These are phyloP conservation scores for Trichopus zeylanicus DNA, from an alignment of 116 monocot species.

Conservation along the genomic window DNA sequence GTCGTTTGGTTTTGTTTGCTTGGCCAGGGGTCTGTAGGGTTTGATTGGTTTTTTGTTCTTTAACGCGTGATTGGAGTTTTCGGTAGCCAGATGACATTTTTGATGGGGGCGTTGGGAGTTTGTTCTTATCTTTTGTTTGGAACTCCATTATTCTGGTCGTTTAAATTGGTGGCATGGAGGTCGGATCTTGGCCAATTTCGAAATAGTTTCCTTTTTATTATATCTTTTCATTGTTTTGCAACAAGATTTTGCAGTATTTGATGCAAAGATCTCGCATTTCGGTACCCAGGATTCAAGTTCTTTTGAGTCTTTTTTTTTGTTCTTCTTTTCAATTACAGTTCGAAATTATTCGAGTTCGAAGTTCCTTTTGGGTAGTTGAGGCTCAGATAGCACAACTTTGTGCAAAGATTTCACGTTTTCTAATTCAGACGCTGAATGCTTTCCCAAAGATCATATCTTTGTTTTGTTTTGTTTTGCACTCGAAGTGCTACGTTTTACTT, in stretches of 20 bases:
- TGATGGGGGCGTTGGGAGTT: neutral
- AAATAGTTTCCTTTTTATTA: too few species aligned
- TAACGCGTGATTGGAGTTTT: neutral
- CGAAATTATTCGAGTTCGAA: too few species aligned
- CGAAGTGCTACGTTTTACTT: neutral
- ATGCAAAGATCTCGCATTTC: neutral
- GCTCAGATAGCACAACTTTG: too few species aligned
- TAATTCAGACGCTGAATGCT: too few species aligned
- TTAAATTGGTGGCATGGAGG: neutral
- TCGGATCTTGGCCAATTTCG: too few species aligned
- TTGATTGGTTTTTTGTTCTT: neutral
- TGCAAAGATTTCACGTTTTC: too few species aligned
- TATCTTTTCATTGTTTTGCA: too few species aligned
- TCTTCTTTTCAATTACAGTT: neutral
- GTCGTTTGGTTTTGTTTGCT: neutral
- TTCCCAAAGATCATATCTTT: too few species aligned
- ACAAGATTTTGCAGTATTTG: neutral
- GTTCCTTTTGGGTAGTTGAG: too few species aligned
- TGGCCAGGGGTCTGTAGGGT: neutral
- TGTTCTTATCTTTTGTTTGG: neutral
- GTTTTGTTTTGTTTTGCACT: too few species aligned
- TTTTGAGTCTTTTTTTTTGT: neutral
- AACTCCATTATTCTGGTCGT: neutral
- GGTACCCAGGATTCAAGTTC: too few species aligned
- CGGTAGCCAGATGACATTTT: neutral